phyloP scores from a whole-genome alignment of 352 stramenopile species.

The Phytophthora melonis region DNA sequence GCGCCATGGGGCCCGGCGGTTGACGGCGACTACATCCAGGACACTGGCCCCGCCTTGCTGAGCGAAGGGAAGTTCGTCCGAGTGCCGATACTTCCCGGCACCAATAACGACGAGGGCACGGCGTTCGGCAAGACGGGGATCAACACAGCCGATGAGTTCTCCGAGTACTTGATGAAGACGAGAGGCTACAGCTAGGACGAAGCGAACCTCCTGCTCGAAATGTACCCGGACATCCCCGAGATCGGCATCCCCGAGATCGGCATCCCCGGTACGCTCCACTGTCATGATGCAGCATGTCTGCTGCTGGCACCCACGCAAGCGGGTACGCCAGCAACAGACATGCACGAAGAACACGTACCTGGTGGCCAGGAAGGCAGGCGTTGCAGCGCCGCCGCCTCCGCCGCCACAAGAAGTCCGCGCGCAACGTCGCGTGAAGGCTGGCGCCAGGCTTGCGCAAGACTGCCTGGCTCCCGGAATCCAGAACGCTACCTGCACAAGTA shows the following conservation, averaged over 20 bases:
- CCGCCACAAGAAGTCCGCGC: no score
- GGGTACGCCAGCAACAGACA: no score
- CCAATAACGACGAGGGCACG: slow-evolving; percentile 38
- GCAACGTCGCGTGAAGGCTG: no score
- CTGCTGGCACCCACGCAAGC: no score
- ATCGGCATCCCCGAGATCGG: slow-evolving; percentile 29
- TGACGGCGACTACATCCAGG: slow-evolving; percentile 39
- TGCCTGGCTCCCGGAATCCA: no score
- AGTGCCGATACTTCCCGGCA: slow-evolving; percentile 27
- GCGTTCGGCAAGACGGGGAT: slow-evolving; percentile 26
- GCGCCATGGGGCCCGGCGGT: slow-evolving; percentile 20
- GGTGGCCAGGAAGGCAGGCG: no score
- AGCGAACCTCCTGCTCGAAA: slow-evolving; percentile 4
- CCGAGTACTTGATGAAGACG: slow-evolving; percentile 13
- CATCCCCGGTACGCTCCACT: slow-evolving; percentile 3
- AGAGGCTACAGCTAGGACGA: slow-evolving; percentile 15
- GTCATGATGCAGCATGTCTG: no score
- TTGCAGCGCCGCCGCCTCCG: no score
- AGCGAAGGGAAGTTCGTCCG: slow-evolving; percentile 33
- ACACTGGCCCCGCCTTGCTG: slow-evolving; percentile 19
- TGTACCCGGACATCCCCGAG: slow-evolving; percentile 40
- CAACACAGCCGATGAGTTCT: slow-evolving; percentile 27
- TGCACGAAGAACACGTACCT: no score
- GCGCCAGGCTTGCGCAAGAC: no score
- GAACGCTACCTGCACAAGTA: no score